These are phyloP conservation scores for Nemania sp. DNA, from an alignment of 2,329 filamentous ascomycete species.

Conservation along the genomic window DNA sequence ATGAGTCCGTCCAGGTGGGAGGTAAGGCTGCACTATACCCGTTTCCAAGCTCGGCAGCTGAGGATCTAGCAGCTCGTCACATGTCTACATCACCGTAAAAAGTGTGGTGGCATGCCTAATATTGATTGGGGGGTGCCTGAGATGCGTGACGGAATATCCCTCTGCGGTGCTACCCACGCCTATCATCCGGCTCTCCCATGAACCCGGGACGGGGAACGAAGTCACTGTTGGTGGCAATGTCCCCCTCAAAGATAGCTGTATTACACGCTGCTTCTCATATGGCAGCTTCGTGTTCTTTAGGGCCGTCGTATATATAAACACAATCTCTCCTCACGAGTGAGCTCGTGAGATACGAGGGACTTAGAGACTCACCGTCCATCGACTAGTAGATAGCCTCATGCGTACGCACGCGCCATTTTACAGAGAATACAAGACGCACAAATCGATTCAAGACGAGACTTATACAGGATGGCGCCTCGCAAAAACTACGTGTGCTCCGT, in stretches of 20 bases:
- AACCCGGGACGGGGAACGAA: neutral
- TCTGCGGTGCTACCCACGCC: conserved; percentile 6
- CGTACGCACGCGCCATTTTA: conserved; percentile 11
- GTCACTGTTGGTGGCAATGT: conserved; percentile 10
- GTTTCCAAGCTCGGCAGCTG: neutral
- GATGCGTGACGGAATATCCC: conserved; percentile 14
- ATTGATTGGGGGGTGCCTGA: neutral
- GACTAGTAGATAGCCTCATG: neutral
- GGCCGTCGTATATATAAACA: conserved; percentile 6
- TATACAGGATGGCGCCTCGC: conserved; percentile 33
- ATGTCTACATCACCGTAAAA: neutral
- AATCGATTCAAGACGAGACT: neutral
- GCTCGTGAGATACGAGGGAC: neutral
- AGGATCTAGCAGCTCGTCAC: conserved; percentile 9
- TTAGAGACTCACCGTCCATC: neutral
- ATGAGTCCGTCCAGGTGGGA: too few species aligned
- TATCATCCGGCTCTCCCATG: neutral
- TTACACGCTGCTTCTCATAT: neutral
- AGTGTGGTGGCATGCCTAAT: neutral
- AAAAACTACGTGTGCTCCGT: conserved; percentile 44
- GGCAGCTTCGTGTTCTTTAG: neutral
- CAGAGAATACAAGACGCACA: conserved; percentile 7
- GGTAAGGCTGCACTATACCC: too few species aligned
- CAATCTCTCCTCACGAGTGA: neutral
- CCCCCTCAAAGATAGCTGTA: neutral